Percentiles rank a stretch among this genome's conserved stretches.
Conservation (phyloP, 768 basidiomycete genomes). For the Auriscalpium orientale region DNA sequence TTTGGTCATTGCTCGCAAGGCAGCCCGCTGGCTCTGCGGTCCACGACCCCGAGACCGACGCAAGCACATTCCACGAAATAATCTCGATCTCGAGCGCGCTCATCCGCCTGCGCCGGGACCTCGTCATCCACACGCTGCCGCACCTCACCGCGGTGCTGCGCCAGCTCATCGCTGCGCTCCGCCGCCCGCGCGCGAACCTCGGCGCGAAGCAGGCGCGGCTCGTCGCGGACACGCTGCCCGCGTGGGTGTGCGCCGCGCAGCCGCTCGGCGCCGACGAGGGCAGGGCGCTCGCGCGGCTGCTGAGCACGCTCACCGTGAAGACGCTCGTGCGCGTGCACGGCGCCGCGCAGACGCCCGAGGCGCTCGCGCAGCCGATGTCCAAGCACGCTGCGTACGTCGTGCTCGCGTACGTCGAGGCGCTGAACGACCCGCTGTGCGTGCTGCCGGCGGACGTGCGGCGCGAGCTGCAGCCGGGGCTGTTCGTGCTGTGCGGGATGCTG, state of each 20-base stretch:
- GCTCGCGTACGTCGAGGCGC: constrained; percentile 69
- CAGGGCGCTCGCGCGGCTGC: constrained; percentile 56
- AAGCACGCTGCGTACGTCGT: constrained; percentile 80
- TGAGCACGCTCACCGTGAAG: constrained; percentile 64
- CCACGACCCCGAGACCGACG: constrained; percentile 47
- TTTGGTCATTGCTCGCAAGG: constrained; percentile 57
- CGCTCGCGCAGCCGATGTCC: constrained; percentile 72
- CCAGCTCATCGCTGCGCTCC: constrained; percentile 48
- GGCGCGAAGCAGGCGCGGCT: constrained; percentile 61
- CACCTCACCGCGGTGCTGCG: constrained; percentile 61
- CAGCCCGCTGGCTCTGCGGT: constrained; percentile 41
- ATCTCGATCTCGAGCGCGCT: constrained; percentile 50
- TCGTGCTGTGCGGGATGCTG: constrained; percentile 74
- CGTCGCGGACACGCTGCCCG: constrained; percentile 57
- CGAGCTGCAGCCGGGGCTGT: constrained; percentile 75
- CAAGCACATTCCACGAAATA: constrained; percentile 50
- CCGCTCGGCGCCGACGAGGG: constrained; percentile 56
- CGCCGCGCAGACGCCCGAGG: constrained; percentile 54
- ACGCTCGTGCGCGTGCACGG: constrained; percentile 47
- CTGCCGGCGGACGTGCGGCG: constrained; percentile 52
- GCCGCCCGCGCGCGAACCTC: constrained; percentile 57
- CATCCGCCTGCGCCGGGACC: constrained; percentile 73
- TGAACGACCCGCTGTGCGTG: constrained; percentile 69
- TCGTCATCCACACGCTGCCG: constrained; percentile 62
- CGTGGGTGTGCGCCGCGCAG: constrained; percentile 49